These are phyloP conservation scores for Ziziphus jujuba DNA, from an alignment of 306 rosid species.

Conservation along the genomic window DNA sequence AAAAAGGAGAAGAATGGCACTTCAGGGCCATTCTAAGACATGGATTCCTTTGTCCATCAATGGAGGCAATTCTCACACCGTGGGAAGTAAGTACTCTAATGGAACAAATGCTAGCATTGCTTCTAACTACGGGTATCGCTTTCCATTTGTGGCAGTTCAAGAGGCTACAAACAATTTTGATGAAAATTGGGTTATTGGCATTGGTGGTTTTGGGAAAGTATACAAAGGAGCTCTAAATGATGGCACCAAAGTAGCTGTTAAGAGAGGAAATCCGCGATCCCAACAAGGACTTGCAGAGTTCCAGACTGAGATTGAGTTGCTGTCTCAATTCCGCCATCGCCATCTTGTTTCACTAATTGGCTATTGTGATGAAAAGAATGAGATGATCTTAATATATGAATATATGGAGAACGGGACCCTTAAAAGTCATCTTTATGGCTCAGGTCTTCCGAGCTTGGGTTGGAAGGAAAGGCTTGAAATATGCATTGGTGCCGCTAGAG, in stretches of 20 bases:
- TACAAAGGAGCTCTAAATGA: slow-evolving; percentile 73
- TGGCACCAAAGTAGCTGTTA: slow-evolving; percentile 81
- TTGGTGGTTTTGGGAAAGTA: slow-evolving; percentile 87
- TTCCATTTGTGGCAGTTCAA: slow-evolving; percentile 65
- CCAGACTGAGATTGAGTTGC: slow-evolving; percentile 83
- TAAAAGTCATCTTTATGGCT: slow-evolving; percentile 85
- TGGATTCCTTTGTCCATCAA: slow-evolving; percentile 66
- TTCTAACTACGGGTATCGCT: slow-evolving; percentile 58
- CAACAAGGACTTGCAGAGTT: slow-evolving; percentile 87
- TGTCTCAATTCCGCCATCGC: slow-evolving; percentile 90
- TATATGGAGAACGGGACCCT: slow-evolving; percentile 92
- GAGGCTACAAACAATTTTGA: slow-evolving; percentile 80
- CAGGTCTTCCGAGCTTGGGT: slow-evolving; percentile 60
- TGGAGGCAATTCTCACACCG: slow-evolving; percentile 67
- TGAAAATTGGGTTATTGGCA: slow-evolving; percentile 77
- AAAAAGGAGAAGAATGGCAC: slow-evolving; percentile 43
- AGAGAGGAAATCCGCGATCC: slow-evolving; percentile 85
- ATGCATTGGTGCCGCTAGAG: slow-evolving; percentile 92
- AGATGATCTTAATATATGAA: slow-evolving; percentile 87
- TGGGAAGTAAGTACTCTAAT: slow-evolving; percentile 76
- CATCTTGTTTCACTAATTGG: slow-evolving; percentile 90
- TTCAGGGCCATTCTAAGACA: slow-evolving; percentile 59
- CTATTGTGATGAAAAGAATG: slow-evolving; percentile 84
- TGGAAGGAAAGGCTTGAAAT: slow-evolving; percentile 88
- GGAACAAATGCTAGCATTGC: slow-evolving; percentile 61